These are phyloP conservation scores for Zygosaccharomyces kombuchaensis DNA, from an alignment of 805 yeast species.

Conservation along the genomic window DNA sequence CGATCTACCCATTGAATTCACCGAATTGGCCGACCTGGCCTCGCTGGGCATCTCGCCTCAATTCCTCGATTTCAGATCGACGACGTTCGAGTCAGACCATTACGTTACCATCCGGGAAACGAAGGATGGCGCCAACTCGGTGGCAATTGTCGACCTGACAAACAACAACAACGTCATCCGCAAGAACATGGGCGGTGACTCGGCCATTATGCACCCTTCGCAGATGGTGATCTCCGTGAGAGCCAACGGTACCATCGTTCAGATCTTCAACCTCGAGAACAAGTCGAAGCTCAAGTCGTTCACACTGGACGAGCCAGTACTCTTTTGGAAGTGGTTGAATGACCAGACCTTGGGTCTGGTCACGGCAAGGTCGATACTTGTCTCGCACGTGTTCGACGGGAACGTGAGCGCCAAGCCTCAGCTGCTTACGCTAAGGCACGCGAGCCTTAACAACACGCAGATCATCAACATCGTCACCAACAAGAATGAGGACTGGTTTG, in stretches of 20 bases:
- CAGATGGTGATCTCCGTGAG: slow-evolving; percentile 85
- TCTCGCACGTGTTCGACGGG: slow-evolving; percentile 81
- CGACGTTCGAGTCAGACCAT: slow-evolving; percentile 90
- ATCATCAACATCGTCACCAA: slow-evolving; percentile 87
- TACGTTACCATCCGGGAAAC: slow-evolving; percentile 79
- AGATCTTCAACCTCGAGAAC: slow-evolving; percentile 82
- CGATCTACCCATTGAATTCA: slow-evolving; percentile 94
- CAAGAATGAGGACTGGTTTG: slow-evolving; percentile 82
- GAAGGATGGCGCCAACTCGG: slow-evolving; percentile 67
- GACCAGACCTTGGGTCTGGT: slow-evolving; percentile 73
- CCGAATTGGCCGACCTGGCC: slow-evolving; percentile 88
- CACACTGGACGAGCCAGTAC: slow-evolving; percentile 81
- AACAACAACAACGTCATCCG: slow-evolving; percentile 76
- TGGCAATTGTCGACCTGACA: slow-evolving; percentile 83
- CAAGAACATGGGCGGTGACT: slow-evolving; percentile 95
- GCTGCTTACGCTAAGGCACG: slow-evolving; percentile 78
- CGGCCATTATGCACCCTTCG: slow-evolving; percentile 94
- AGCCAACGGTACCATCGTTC: slow-evolving; percentile 94
- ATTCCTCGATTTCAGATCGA: slow-evolving; percentile 85
- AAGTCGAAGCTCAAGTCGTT: slow-evolving; percentile 87
- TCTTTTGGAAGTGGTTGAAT: slow-evolving; percentile 93
- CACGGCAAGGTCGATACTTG: slow-evolving; percentile 68
- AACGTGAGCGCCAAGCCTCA: slow-evolving; percentile 75
- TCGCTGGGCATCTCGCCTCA: slow-evolving; percentile 78
- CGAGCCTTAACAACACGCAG: slow-evolving; percentile 71